A percentile compares a stretch with the other conserved stretches of the same genome.
phyloP scores from a whole-genome alignment of 2,329 filamentous ascomycete genomes.

The Diplodia intermedia region DNA sequence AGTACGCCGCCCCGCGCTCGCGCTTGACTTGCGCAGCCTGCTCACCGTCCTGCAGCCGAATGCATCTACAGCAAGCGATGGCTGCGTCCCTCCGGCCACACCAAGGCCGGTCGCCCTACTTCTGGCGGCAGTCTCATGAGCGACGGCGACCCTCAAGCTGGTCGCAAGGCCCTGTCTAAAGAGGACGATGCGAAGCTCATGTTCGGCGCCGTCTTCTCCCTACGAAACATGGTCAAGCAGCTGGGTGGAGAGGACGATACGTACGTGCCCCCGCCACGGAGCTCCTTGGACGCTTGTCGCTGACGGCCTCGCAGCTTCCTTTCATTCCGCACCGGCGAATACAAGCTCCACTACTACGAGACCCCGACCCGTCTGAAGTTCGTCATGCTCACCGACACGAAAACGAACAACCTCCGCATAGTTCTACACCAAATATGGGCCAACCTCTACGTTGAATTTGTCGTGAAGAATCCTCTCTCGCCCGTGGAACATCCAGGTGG shows the following conservation, averaged over 20 bases:
- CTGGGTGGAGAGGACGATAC: slow-evolving; percentile 89
- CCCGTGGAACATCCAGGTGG: slow-evolving; percentile 67
- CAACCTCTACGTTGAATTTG: slow-evolving; percentile 95
- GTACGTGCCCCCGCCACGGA: slow-evolving; percentile 46
- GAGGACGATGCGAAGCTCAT: slow-evolving; percentile 92
- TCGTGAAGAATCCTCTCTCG: slow-evolving; percentile 69
- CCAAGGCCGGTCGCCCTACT: slow-evolving; percentile 58
- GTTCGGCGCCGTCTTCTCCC: slow-evolving; percentile 94
- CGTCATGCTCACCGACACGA: slow-evolving; percentile 93
- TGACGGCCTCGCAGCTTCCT: slow-evolving; percentile 71
- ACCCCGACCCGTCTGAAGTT: slow-evolving; percentile 95
- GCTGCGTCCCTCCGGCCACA: slow-evolving; percentile 61
- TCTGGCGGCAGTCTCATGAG: slow-evolving; percentile 54
- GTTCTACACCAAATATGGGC: slow-evolving; percentile 98
- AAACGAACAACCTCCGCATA: slow-evolving; percentile 86
- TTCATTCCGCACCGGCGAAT: slow-evolving; percentile 89
- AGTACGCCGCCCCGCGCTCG: slow-evolving; percentile 65
- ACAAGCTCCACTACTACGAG: slow-evolving; percentile 99
- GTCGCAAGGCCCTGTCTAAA: slow-evolving; percentile 58
- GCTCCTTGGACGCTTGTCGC: neutral
- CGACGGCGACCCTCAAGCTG: slow-evolving; percentile 49
- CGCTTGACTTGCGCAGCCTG: slow-evolving; percentile 18
- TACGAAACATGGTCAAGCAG: slow-evolving; percentile 96
- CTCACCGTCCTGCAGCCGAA: slow-evolving; percentile 68
- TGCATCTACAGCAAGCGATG: slow-evolving; percentile 95